Conservation (phyloP, 768 basidiomycete species). For the Pisolithus orientalis region DNA sequence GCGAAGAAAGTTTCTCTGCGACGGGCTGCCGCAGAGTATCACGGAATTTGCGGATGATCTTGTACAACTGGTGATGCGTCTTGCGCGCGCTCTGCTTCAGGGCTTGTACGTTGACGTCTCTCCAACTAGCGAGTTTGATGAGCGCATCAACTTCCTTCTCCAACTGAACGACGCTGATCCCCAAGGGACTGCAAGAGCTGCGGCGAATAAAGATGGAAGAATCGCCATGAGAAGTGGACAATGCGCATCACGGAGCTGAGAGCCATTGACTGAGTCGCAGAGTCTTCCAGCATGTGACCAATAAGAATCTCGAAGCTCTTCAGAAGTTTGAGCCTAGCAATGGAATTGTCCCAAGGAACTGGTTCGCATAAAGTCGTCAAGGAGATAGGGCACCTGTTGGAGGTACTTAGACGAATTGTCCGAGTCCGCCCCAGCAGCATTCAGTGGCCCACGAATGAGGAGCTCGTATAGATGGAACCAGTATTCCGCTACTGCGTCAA, state of each 20-base stretch:
- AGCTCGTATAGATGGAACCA: conserved; percentile 91
- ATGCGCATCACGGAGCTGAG: conserved; percentile 51
- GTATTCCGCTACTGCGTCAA: conserved; percentile 55
- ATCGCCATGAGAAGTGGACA: conserved; percentile 52
- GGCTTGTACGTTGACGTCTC: conserved; percentile 92
- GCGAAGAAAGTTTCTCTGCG: conserved; percentile 31
- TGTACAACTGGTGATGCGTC: conserved; percentile 89
- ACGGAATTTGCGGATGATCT: conserved; percentile 87
- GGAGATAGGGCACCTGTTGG: conserved; percentile 59
- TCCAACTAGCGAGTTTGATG: conserved; percentile 97
- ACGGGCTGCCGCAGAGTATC: conserved; percentile 77
- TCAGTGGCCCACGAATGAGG: conserved; percentile 55
- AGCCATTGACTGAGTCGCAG: conserved; percentile 21
- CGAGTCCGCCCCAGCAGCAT: conserved; percentile 36
- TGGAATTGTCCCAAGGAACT: conserved; percentile 83
- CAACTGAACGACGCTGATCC: conserved; percentile 49
- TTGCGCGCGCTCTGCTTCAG: conserved; percentile 85
- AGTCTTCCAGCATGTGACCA: conserved; percentile 29
- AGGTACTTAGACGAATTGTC: conserved; percentile 46
- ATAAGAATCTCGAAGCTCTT: conserved; percentile 58
- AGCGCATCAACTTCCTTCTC: conserved; percentile 81
- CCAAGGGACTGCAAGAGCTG: conserved; percentile 43
- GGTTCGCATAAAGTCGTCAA: conserved; percentile 71
- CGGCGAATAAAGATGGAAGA: conserved; percentile 57
- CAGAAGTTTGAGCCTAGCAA: conserved; percentile 58